Evolutionary conservation across 106 monocot genomes (phyloP).

Genomic region (Platanthera guangdongensis): DNA sequence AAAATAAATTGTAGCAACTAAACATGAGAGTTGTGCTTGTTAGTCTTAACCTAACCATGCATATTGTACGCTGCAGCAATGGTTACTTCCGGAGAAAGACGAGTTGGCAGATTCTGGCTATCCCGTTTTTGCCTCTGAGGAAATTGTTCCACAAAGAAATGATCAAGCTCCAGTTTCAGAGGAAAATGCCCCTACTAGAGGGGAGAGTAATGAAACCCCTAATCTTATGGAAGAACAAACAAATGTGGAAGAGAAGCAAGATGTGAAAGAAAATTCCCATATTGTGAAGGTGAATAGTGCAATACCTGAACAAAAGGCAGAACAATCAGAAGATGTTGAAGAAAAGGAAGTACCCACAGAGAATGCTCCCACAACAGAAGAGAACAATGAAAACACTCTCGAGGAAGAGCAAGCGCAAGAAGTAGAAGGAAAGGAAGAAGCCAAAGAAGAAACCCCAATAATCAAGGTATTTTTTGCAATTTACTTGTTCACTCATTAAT

Average conservation of each 20-base stretch:
- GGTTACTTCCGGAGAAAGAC: background rate
- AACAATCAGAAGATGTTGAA: slow-evolving; percentile 2
- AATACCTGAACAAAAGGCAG: background rate
- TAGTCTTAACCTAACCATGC: too few relatives aligned
- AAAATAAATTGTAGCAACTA: too few relatives aligned
- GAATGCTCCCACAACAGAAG: background rate
- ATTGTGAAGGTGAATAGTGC: background rate
- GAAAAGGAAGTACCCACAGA: background rate
- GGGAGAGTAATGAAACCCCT: too few relatives aligned
- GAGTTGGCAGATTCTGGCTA: background rate
- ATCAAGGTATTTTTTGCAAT: background rate
- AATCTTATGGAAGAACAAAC: background rate
- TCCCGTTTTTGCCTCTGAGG: background rate
- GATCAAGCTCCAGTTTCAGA: slow-evolving; percentile 1
- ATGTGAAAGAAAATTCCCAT: background rate
- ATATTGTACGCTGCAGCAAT: background rate
- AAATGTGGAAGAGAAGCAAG: slow-evolving; percentile 1
- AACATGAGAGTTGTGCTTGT: too few relatives aligned
- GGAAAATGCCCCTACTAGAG: background rate
- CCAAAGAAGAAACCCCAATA: slow-evolving; percentile 4
- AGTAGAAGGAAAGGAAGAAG: slow-evolving; percentile 4
- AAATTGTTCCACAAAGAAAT: background rate
- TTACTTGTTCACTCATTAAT: background rate
- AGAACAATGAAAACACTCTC: background rate
- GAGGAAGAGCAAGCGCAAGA: slow-evolving; percentile 3